phyloP scores from a whole-genome alignment of 2,329 filamentous ascomycete species.

The Fusarium dlaminii region DNA sequence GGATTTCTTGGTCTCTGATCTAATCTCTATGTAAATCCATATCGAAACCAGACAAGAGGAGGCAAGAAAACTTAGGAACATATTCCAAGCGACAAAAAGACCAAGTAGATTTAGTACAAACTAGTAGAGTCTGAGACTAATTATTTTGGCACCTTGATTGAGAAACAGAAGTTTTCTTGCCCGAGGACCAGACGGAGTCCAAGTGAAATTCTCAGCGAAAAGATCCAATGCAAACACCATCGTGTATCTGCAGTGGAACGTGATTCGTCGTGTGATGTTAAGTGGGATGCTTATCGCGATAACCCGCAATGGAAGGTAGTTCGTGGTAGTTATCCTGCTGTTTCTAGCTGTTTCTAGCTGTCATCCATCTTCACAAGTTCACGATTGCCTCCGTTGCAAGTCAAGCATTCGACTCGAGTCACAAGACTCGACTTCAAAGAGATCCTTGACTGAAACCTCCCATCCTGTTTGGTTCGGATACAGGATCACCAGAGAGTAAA shows the following conservation, averaged over 20 bases:
- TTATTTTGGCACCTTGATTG: neutral
- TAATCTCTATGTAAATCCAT: neutral
- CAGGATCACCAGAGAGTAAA: neutral
- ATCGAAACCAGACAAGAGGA: neutral
- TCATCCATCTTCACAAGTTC: neutral
- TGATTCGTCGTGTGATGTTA: neutral
- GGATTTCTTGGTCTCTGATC: neutral
- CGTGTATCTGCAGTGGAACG: neutral
- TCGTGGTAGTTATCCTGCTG: neutral
- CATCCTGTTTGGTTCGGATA: neutral
- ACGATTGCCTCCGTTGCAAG: neutral
- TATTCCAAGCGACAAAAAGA: neutral
- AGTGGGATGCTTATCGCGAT: conserved; percentile 35
- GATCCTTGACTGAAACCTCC: neutral
- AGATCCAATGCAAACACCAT: neutral
- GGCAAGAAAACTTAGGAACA: neutral
- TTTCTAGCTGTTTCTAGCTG: neutral
- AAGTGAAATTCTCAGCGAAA: neutral
- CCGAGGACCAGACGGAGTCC: neutral
- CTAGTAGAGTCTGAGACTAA: neutral
- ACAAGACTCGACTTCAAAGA: neutral
- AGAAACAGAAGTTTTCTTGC: too few relatives aligned
- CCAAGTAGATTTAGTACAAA: neutral
- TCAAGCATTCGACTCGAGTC: neutral
- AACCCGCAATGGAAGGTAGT: conserved; percentile 12